Conservation (phyloP, 164 flowering plant genomes). For the Liriodendron chinense region DNA sequence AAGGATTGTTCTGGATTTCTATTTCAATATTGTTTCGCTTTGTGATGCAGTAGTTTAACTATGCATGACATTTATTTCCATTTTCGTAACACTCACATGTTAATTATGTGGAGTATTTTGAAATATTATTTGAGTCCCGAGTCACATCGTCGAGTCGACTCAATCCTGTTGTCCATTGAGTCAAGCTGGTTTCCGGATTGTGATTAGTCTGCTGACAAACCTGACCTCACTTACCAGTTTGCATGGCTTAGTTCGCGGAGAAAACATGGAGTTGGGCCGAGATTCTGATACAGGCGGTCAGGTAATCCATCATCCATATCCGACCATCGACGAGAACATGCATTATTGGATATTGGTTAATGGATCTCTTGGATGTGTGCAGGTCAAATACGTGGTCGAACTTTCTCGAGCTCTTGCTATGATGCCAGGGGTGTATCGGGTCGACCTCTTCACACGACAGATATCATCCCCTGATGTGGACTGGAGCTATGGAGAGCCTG, state of each 20-base stretch:
- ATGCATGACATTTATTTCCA: too few species aligned
- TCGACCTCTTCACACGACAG: slow-evolving; percentile 90
- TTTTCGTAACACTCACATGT: too few species aligned
- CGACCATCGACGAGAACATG: neutral
- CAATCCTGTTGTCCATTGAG: neutral
- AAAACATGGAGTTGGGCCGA: slow-evolving; percentile 96
- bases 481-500: slow-evolving; percentile 89
- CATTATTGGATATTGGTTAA: neutral
- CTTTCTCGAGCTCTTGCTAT: slow-evolving; percentile 83
- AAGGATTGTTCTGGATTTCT: too few species aligned
- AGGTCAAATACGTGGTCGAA: slow-evolving; percentile 97
- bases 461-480: slow-evolving; percentile 76
- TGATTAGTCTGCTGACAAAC: neutral
- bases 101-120: neutral
- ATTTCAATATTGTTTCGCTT: too few species aligned
- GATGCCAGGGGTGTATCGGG: slow-evolving; percentile 94
- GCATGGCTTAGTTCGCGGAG: slow-evolving; percentile 95
- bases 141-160: neutral
- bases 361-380: slow-evolving; percentile 1
- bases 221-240: slow-evolving; percentile 40
- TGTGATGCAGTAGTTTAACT: too few species aligned
- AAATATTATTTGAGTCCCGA: neutral
- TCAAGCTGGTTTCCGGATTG: neutral
- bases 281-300: slow-evolving; percentile 98
- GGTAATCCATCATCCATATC: slow-evolving; percentile 38